A percentile compares a stretch with the other conserved stretches of the same genome.
These are phyloP conservation scores for Phytophthora macrochlamydospora DNA, from an alignment of 352 stramenopile genomes.

Conservation along the genomic window DNA sequence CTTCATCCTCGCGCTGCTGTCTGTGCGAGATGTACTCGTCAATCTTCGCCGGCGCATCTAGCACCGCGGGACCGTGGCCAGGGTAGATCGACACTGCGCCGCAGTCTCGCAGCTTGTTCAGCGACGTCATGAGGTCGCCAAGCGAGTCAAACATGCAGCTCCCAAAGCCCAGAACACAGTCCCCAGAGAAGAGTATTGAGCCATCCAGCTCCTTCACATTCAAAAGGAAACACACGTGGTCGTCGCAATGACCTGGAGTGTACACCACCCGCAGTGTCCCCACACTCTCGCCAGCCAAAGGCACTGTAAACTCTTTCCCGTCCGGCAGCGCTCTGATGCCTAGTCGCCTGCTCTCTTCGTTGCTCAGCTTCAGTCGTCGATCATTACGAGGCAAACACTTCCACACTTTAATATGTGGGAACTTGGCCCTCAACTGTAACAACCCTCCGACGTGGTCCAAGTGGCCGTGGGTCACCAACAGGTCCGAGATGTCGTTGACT, in stretches of 20 bases:
- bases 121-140: constrained; percentile 73
- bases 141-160: constrained; percentile 90
- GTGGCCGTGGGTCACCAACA: constrained; percentile 91
- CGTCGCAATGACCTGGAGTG: constrained; percentile 85
- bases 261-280: constrained; percentile 60
- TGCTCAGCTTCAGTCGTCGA: constrained; percentile 46
- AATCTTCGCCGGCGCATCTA: constrained; percentile 69
- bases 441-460: constrained; percentile 90
- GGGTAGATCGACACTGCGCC: constrained; percentile 66
- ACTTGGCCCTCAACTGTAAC: constrained; percentile 52
- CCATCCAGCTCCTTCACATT: constrained; percentile 24
- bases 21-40: constrained; percentile 80
- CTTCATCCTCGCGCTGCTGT: constrained; percentile 68
- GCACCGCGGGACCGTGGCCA: constrained; percentile 73
- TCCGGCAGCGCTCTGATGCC: constrained; percentile 48
- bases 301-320: constrained; percentile 45
- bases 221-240: constrained; percentile 86
- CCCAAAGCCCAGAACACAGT: constrained; percentile 84
- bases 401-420: constrained; percentile 64
- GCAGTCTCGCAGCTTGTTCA: constrained; percentile 51
- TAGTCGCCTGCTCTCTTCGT: constrained; percentile 52
- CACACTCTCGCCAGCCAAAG: background rate
- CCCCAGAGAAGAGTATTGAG: constrained; percentile 73
- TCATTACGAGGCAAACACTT: constrained; percentile 64
- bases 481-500: constrained; percentile 63